Base-by-base conservation (phyloP, 805 yeast genomes). In the Clavispora santaluciae region DNA sequence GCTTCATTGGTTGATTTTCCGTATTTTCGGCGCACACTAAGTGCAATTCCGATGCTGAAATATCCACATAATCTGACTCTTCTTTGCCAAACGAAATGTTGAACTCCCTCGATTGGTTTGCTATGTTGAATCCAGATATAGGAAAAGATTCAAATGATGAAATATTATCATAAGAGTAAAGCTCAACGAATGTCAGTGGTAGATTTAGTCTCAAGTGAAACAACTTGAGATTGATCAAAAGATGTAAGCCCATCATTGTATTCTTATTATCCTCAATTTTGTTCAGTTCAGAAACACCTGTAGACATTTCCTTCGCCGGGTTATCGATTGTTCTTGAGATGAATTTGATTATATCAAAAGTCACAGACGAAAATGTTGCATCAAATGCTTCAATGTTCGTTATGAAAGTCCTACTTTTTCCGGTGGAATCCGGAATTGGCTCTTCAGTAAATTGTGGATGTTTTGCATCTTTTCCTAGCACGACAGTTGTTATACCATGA, bases 151-250 rank as follows among this genome's bases (percentile, higher is more conserved):
- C 29, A 6, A 23, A 10, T 6, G 37, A 23, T 11, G 30, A 13
- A 16, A 35, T 17, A 12, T 16, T 42, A 23, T 42, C 37, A 13
- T 28, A 39, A 10, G 34, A 20, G 20, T 42, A 28, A 16, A 43
- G 8, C n/a, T 46, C 50, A 6, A 41, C 13, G 18, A 33, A 37
- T 1, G 46, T 48, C 28, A 35, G 38, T 11, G 34, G 38, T 9
- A 36, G 22, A 17, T 26, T 22, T 5, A 36, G 6, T 26, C 33
- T 17, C 18, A 36, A 36, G 16, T 39, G 43, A 22, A 40, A 24
- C 10, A 45, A 40, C 12, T 40, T 43, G 22, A 50, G 33, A 20
- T 39, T 39, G 20, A 46, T 16, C 31, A 28, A 28, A 16, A 28
- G 12, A 5, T 28, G 12, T 9, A 28, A 15, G 12, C 4, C n/a